Evolutionary conservation across 2,329 filamentous ascomycete genomes (phyloP), one percentile per base, ranked within the genome.

Genomic region (Fusarium miscanthi): DNA sequence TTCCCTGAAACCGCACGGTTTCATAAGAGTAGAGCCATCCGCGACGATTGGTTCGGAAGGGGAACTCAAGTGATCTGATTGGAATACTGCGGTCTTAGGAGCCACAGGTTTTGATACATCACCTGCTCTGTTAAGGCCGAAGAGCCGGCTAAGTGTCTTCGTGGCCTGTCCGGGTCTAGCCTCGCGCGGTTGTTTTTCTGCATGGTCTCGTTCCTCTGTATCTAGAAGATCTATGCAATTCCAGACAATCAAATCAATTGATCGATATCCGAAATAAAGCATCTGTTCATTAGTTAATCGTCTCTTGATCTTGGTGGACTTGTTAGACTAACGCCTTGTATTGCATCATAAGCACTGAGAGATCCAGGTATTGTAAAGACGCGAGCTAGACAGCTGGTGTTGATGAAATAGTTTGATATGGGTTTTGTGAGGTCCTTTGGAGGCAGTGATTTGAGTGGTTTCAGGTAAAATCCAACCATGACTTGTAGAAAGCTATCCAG

Each of bases 401-500:
- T 53, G 2, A 53, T 53, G 16, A 53, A 53, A 10, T 40, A 53
- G 5, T 53, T 30, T 9, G 51, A 23, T n/a, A 53, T 40, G 3
- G 33, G 23, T 40, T 23, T 53, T 1, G 6, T 13, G 3, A 53
- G 17, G 5, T 53, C 51, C 19, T 53, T 53, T 0, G 19, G 25
- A 1, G 51, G 35, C 0, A 30, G 8, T 4, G 1, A 3, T 11
- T 23, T 30, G 2, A 53, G 7, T 0, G 51, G 23, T 7, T 6
- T 4, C 8, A 52, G 4, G 2, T 33, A 13, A 3, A 19, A 23
- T 0, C 2, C 2, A 1, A 4, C 2, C 45, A 49, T 49, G 3
- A 9, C 21, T 17, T 3, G 0, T 1, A 23, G 9, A 2, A 49
- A 52, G 12, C 23, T 25, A 11, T 0, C 0, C 0, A 0, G 3